Conservation (phyloP, 805 yeast species). For the Monosporozyma yasuniensis region DNA sequence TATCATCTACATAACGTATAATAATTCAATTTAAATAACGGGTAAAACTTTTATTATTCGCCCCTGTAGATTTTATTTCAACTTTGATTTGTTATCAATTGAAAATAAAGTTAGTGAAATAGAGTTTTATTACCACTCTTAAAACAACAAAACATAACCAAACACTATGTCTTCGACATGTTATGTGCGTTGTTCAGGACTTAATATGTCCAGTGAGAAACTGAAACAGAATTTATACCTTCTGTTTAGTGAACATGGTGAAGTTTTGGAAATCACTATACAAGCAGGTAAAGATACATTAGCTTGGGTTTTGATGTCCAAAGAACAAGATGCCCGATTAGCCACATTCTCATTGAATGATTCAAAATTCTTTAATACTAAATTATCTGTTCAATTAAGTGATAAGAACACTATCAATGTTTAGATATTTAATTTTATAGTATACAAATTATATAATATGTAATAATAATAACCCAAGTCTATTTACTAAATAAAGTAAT, state of each 20-base stretch:
- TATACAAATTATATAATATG: background rate
- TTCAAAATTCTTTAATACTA: slow-evolving; percentile 45
- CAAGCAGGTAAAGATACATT: slow-evolving; percentile 42
- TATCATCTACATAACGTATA: background rate
- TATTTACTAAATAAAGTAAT: slow-evolving; percentile 83
- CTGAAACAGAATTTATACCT: slow-evolving; percentile 49
- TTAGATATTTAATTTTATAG: background rate
- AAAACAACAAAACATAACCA: no score
- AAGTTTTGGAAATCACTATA: slow-evolving; percentile 44
- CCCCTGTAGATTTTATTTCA: no score
- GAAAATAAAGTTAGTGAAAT: slow-evolving; percentile 12
- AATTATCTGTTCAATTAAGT: slow-evolving; percentile 38
- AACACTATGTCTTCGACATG: slow-evolving; percentile 52
- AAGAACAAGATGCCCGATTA: slow-evolving; percentile 39
- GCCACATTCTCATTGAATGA: slow-evolving; percentile 43
- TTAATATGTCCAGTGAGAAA: slow-evolving; percentile 26
- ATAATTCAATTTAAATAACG: background rate
- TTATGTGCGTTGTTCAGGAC: background rate
- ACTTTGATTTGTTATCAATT: no score
- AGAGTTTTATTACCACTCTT: no score
- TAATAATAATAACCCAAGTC: background rate
- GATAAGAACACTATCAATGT: slow-evolving; percentile 3
- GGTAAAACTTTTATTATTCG: no score
- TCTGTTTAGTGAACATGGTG: slow-evolving; percentile 56
- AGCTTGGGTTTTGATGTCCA: slow-evolving; percentile 51